These are phyloP conservation scores for Diplocarpon mali DNA, from an alignment of 2,329 filamentous ascomycete genomes.

Conservation along the genomic window DNA sequence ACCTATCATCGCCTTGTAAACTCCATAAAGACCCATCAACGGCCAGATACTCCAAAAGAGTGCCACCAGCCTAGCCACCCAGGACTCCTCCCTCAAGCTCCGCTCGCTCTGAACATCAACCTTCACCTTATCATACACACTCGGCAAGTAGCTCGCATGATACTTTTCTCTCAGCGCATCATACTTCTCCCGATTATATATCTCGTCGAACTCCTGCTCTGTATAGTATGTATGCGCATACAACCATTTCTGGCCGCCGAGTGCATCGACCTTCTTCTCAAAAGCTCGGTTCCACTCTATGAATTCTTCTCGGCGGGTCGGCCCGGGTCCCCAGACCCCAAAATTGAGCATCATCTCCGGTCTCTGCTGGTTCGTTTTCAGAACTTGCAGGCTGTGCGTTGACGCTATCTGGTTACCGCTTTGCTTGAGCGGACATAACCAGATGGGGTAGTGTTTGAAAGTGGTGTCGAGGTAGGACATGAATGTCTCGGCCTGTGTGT, in stretches of 20 bases:
- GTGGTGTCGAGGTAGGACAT: constrained; percentile 36
- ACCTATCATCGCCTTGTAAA: constrained; percentile 11
- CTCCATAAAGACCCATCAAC: constrained; percentile 8
- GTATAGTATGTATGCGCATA: constrained; percentile 80
- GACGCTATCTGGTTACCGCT: constrained; percentile 14
- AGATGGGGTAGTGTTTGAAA: constrained; percentile 30
- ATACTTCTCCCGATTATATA: constrained; percentile 50
- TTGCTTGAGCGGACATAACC: constrained; percentile 43
- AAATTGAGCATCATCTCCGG: constrained; percentile 48
- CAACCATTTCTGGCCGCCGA: constrained; percentile 74
- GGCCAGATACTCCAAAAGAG: constrained; percentile 20
- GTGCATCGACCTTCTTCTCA: constrained; percentile 54
- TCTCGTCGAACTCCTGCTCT: constrained; percentile 54
- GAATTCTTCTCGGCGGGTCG: constrained; percentile 42
- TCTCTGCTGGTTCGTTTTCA: constrained; percentile 11
- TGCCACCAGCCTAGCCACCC: constrained; percentile 24
- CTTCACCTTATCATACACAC: constrained; percentile 59
- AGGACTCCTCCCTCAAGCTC: constrained; percentile 22
- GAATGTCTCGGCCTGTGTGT: constrained; percentile 36
- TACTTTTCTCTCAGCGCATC: constrained; percentile 52
- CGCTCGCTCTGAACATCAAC: constrained; percentile 35
- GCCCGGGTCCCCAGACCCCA: constrained; percentile 72
- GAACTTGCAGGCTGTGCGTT: constrained; percentile 12
- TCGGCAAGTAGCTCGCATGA: constrained; percentile 51
- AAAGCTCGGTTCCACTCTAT: constrained; percentile 58